These are phyloP conservation scores for Fonsecaea pugnacius DNA, from an alignment of 2,329 filamentous ascomycete genomes.

Conservation along the genomic window DNA sequence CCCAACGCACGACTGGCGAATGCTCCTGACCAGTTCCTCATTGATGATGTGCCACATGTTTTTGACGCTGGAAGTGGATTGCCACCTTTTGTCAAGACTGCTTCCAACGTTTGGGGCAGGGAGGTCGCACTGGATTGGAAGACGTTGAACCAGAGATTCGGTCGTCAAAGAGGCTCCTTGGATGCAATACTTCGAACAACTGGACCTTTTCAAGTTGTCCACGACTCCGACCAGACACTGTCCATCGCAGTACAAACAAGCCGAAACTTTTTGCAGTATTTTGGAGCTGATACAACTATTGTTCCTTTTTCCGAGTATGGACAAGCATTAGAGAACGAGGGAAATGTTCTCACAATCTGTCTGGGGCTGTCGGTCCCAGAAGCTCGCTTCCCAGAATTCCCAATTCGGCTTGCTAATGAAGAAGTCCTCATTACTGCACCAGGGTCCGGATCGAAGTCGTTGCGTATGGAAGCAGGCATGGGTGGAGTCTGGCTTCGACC, in stretches of 20 bases:
- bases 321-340: constrained; percentile 33
- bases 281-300: constrained; percentile 57
- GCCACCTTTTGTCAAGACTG: constrained; percentile 39
- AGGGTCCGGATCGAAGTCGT: constrained; percentile 38
- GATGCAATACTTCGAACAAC: constrained; percentile 58
- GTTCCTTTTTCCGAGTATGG: constrained; percentile 23
- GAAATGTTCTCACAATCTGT: constrained; percentile 53
- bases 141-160: constrained; percentile 44
- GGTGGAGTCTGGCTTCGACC: constrained; percentile 60
- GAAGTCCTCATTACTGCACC: constrained; percentile 20
- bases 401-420: constrained; percentile 38
- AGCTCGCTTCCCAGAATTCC: constrained; percentile 35
- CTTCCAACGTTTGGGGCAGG: constrained; percentile 35
- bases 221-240: constrained; percentile 36
- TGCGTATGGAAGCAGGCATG: constrained; percentile 45
- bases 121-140: constrained; percentile 38
- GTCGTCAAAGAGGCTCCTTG: constrained; percentile 58
- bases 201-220: constrained; percentile 37
- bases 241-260: constrained; percentile 58
- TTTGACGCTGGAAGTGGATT: constrained; percentile 31
- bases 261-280: constrained; percentile 63
- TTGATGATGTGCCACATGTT: constrained; percentile 23
- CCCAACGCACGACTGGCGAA: constrained; percentile 9
- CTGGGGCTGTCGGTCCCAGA: constrained; percentile 36
- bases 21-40: constrained; percentile 23